Evolutionary conservation across 1,139 yeast species (phyloP), one percentile per base, ranked within the genome.

Genomic region (Diutina neorugosa): DNA sequence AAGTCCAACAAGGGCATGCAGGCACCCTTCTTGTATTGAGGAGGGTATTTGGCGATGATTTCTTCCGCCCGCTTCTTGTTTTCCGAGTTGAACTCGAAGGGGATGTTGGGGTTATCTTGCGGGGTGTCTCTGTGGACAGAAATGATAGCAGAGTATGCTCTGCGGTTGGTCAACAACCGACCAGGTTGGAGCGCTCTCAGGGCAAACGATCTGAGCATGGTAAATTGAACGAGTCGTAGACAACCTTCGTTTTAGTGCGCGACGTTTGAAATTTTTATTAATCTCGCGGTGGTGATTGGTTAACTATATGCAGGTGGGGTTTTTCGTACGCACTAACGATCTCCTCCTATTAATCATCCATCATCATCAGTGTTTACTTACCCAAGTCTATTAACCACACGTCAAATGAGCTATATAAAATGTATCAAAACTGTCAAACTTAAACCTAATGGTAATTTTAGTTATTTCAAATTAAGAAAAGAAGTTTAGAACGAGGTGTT

Each of bases 11-110:
- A 75, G 19, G 96, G 96, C 95, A 88, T 86, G 57, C 84, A 82
- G 3, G 96, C 96, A 27, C 86, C 89, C 69, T 88, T 88, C 67
- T 87, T 87, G 70, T 88, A 88, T 67, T 87, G 93, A 48, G 87
- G 76, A 27, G 96, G 96, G 67, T 87, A 87, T 69, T 86, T 86
- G 61, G 85, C 81, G 55, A 88, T 77, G 63, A 87, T 80, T 59
- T 80, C 86, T 56, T 85, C 74, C 20, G 95, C 95, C 61, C 89
- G 75, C 61, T 77, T 73, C 63, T 73, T 63, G 73, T 86, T 87
- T 60, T 82, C 90, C n/a, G 77, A 65, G 55, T 75, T 74, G 74
- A 87, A 88, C 66, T 84, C 91, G 66, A 88, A 88, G 51, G 89
- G 84, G 55, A 82, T 72, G 52, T 75, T 69, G 52, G 81, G 81